Evolutionary conservation across 2,329 filamentous ascomycete genomes (phyloP).

Genomic region (Pyricularia pennisetigena): DNA sequence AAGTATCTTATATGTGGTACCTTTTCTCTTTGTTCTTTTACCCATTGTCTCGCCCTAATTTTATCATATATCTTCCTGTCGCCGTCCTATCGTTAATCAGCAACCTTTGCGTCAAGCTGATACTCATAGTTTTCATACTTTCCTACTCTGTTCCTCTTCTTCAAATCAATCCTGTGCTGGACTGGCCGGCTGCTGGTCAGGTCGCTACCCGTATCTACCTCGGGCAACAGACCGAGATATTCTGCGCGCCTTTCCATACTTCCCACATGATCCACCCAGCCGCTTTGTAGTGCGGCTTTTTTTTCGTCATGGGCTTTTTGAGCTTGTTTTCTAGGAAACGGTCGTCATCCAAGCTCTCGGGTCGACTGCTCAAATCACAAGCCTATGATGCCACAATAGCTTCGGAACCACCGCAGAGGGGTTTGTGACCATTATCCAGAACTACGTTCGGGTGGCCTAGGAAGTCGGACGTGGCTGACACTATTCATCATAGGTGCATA

Average conservation of each 20-base stretch:
- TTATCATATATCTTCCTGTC: neutral
- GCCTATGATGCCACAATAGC: slow-evolving; percentile 13
- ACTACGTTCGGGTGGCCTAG: neutral
- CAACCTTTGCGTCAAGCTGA: neutral
- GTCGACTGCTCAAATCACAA: slow-evolving; percentile 10
- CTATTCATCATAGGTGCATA: slow-evolving; percentile 21
- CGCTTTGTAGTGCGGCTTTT: neutral
- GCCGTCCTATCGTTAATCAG: neutral
- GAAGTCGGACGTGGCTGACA: slow-evolving; percentile 3
- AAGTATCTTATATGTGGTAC: neutral
- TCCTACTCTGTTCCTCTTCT: neutral
- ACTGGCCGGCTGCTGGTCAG: neutral
- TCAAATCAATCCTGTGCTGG: neutral
- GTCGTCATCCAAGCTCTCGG: slow-evolving; percentile 10
- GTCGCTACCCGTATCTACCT: neutral
- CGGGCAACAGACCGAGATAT: neutral
- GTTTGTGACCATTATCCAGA: slow-evolving; percentile 9
- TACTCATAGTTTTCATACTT: neutral
- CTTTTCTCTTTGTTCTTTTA: neutral
- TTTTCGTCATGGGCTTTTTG: slow-evolving; percentile 19
- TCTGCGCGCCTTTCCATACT: neutral
- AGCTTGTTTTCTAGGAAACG: slow-evolving; percentile 18
- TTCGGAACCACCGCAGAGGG: slow-evolving; percentile 12
- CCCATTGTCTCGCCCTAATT: neutral
- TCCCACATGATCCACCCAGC: neutral